A percentile compares a stretch with the other conserved stretches of the same genome.
These are phyloP conservation scores for Acer yangbiense DNA, from an alignment of 345 rosid genomes.

Conservation along the genomic window DNA sequence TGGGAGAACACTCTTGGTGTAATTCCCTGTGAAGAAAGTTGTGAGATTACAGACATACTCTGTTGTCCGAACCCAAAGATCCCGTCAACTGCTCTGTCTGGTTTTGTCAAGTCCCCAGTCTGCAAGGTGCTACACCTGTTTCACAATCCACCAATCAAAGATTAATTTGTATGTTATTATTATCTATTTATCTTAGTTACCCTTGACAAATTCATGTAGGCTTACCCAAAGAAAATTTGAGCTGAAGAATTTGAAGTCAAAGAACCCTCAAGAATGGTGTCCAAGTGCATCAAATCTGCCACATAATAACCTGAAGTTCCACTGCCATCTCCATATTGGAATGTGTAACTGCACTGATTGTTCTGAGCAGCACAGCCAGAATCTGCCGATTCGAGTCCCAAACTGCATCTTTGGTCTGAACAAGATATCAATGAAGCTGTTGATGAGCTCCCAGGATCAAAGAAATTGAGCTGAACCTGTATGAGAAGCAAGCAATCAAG, in stretches of 20 bases:
- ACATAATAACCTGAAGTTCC: constrained; percentile 89
- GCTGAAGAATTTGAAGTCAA: constrained; percentile 65
- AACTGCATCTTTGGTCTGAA: constrained; percentile 71
- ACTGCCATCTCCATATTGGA: constrained; percentile 99
- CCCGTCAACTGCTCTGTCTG: constrained; percentile 94
- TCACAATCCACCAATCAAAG: constrained; percentile 23
- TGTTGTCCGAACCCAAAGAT: constrained; percentile 96
- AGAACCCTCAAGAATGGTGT: constrained; percentile 54
- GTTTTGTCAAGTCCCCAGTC: constrained; percentile 75
- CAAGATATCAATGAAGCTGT: constrained; percentile 67
- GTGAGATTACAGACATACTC: constrained; percentile 82
- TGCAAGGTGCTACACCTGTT: constrained; percentile 84
- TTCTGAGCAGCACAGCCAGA: constrained; percentile 63
- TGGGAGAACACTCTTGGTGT: constrained; percentile 92
- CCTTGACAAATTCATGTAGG: constrained; percentile 10
- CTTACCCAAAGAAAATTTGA: constrained; percentile 87
- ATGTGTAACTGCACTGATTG: constrained; percentile 73
- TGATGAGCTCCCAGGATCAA: constrained; percentile 79
- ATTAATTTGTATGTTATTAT: constrained; percentile 24
- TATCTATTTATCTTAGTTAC: constrained; percentile 1
- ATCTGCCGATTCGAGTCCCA: constrained; percentile 67
- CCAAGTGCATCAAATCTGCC: constrained; percentile 66
- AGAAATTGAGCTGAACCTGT: constrained; percentile 83
- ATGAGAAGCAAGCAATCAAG: constrained; percentile 23
- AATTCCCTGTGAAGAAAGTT: constrained; percentile 78